phyloP scores from a whole-genome alignment of 495 filamentous ascomycete genomes.

The Neurospora intermedia region DNA sequence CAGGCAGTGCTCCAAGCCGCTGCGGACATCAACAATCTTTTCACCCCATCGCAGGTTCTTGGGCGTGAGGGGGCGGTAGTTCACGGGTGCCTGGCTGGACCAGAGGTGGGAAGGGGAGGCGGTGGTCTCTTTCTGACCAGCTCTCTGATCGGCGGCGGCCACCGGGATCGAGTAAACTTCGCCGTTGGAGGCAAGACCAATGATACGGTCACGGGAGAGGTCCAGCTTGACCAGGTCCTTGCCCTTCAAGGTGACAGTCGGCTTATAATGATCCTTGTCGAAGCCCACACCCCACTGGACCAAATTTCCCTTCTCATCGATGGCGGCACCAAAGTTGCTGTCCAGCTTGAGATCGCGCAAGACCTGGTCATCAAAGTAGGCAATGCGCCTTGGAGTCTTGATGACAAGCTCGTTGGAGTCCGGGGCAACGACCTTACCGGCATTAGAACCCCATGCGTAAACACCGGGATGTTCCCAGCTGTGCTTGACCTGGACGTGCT shows the following conservation, averaged over 20 bases:
- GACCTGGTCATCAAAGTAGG: slow-evolving; percentile 76
- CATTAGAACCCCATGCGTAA: slow-evolving; percentile 88
- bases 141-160: slow-evolving; percentile 55
- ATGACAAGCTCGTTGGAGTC: slow-evolving; percentile 65
- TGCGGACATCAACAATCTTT: slow-evolving; percentile 58
- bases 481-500: slow-evolving; percentile 75
- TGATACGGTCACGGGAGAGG: slow-evolving; percentile 69
- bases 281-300: slow-evolving; percentile 85
- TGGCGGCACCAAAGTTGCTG: slow-evolving; percentile 73
- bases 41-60: slow-evolving; percentile 59
- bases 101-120: slow-evolving; percentile 70
- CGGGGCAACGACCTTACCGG: slow-evolving; percentile 73
- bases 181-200: slow-evolving; percentile 69
- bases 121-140: slow-evolving; percentile 43
- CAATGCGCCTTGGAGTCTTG: slow-evolving; percentile 67
- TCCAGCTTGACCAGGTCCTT: slow-evolving; percentile 65
- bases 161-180: slow-evolving; percentile 78
- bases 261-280: slow-evolving; percentile 37
- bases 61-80: slow-evolving; percentile 63
- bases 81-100: slow-evolving; percentile 42
- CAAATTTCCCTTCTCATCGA: slow-evolving; percentile 79
- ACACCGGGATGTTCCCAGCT: slow-evolving; percentile 86
- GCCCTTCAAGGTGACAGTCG: slow-evolving; percentile 63
- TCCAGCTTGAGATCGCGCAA: slow-evolving; percentile 83
- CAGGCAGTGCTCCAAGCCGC: slow-evolving; percentile 75